Conservation (phyloP, 2,329 filamentous ascomycete genomes). For the Colletotrichum godetiae region DNA sequence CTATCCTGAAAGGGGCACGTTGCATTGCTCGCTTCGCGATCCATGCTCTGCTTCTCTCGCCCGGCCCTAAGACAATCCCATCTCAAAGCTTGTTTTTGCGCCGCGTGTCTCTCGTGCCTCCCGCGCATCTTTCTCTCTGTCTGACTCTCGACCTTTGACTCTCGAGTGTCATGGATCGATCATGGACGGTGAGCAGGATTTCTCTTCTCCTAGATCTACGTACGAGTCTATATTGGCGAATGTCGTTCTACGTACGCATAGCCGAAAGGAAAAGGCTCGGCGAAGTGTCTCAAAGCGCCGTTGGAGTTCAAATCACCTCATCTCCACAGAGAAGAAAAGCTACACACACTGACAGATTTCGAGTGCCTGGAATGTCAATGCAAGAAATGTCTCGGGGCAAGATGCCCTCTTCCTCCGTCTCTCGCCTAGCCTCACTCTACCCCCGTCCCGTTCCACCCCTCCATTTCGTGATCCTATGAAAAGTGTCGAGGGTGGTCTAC, state of each 20-base stretch:
- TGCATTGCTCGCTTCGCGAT: slow-evolving; percentile 17
- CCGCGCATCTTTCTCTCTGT: not conserved
- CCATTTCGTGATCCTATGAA: not conserved
- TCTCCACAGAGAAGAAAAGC: not conserved
- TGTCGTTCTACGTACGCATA: not conserved
- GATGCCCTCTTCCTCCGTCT: not conserved
- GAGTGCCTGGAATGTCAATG: not conserved
- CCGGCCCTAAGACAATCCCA: not conserved
- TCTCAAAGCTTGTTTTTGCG: not conserved
- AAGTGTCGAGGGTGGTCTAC: not conserved
- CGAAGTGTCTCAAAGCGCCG: not conserved
- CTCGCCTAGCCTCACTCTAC: not conserved
- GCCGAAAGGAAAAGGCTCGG: not conserved
- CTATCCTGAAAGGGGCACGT: slow-evolving; percentile 4
- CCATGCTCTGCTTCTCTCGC: slow-evolving; percentile 2
- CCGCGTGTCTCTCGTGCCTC: not conserved
- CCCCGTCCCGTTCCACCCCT: not conserved
- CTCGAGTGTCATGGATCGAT: not conserved
- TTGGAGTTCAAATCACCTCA: not conserved
- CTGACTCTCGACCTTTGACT: not conserved
- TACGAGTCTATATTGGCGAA: not conserved
- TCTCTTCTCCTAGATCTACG: not conserved
- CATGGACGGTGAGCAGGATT: not conserved
- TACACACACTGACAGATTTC: not conserved
- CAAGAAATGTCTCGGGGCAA: not conserved